These are phyloP conservation scores for Leccinum cinnamomeum DNA, from an alignment of 1,284 basidiomycete genomes.

Conservation along the genomic window DNA sequence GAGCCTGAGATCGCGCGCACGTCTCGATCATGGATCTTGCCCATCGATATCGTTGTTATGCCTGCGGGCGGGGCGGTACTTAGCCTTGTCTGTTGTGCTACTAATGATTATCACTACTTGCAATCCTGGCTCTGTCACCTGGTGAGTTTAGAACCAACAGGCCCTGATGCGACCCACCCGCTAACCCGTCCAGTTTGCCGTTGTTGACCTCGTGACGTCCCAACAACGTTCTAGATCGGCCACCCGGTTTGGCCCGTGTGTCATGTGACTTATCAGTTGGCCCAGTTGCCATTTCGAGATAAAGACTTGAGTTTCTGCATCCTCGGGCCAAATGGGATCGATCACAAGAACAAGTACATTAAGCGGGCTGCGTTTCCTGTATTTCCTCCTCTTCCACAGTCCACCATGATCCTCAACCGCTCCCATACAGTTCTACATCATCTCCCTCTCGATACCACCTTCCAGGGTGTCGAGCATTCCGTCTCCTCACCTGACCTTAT, in stretches of 20 bases:
- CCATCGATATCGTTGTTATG: not conserved
- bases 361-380: not conserved
- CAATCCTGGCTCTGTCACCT: not conserved
- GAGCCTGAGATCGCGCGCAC: not conserved
- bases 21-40: not conserved
- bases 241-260: slow-evolving; percentile 22
- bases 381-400: slow-evolving; percentile 1
- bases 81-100: not conserved
- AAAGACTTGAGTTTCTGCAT: slow-evolving; percentile 23
- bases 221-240: not conserved
- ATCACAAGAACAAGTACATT: slow-evolving; percentile 24
- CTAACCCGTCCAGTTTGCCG: slow-evolving; percentile 13
- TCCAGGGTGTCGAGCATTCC: slow-evolving; percentile 60
- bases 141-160: not conserved
- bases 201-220: slow-evolving; percentile 8
- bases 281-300: slow-evolving; percentile 26
- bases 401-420: slow-evolving; percentile 31
- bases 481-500: slow-evolving; percentile 53
- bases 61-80: not conserved
- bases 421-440: slow-evolving; percentile 44
- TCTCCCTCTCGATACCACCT: slow-evolving; percentile 56
- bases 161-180: not conserved
- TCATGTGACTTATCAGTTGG: slow-evolving; percentile 27
- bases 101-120: not conserved
- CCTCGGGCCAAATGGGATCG: slow-evolving; percentile 25